Conservation (phyloP, 176 grass and related monocot species). For the Bolboschoenus planiculmis region DNA sequence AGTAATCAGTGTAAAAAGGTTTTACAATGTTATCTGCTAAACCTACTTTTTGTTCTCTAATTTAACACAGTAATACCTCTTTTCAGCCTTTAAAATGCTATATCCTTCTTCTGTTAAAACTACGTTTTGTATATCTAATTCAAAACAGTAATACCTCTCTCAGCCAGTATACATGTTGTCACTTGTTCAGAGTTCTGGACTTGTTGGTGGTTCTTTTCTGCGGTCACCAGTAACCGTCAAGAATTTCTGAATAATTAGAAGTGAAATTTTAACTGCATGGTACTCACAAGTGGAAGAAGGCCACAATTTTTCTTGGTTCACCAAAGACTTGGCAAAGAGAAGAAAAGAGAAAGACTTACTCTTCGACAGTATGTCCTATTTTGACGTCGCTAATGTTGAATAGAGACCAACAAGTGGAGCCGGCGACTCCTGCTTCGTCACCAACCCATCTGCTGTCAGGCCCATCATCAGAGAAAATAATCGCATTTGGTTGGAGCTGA, state of each 20-base stretch:
- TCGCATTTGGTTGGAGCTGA: constrained; percentile 63
- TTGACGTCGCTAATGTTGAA: constrained; percentile 65
- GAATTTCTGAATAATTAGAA: not conserved
- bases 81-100: not conserved
- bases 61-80: not conserved
- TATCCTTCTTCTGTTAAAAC: not conserved
- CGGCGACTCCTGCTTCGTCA: constrained; percentile 55
- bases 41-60: not conserved
- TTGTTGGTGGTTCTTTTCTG: not conserved
- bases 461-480: constrained; percentile 90
- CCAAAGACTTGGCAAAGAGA: not conserved
- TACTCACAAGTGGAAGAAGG: not conserved
- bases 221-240: not conserved
- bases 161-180: not conserved
- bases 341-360: constrained; percentile 38
- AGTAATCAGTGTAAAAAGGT: too few relatives aligned
- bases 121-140: not conserved
- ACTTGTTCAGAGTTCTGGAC: not conserved
- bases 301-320: not conserved
- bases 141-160: not conserved
- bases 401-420: constrained; percentile 70
- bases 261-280: not conserved
- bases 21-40: too few relatives aligned
- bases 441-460: constrained; percentile 86
- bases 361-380: constrained; percentile 44